Conservation (phyloP, 257 asterid genomes). For the Coffea eugenioides region DNA sequence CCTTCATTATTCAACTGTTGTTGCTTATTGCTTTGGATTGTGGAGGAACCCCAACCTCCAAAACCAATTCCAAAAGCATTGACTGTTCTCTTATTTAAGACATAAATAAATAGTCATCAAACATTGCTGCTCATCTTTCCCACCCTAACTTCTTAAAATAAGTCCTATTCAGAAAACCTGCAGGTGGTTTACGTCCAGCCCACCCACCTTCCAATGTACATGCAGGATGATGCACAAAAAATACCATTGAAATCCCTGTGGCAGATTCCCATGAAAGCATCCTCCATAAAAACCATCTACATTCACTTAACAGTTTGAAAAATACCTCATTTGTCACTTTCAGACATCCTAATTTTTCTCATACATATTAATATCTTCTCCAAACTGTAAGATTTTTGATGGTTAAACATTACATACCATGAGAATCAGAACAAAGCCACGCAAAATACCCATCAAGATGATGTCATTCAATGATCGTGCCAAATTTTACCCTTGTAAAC, state of each 20-base stretch:
- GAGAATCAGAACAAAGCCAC: background rate
- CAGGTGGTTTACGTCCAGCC: background rate
- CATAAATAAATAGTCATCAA: background rate
- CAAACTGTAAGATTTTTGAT: background rate
- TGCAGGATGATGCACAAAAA: background rate
- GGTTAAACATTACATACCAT: background rate
- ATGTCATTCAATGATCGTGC: background rate
- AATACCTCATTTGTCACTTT: background rate
- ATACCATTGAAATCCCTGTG: background rate
- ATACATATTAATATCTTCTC: background rate
- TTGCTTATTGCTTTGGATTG: background rate
- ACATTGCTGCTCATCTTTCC: too few species aligned
- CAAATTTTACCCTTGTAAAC: background rate
- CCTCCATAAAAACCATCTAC: background rate
- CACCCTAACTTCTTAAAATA: background rate
- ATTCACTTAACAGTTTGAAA: background rate
- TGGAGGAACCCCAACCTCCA: background rate
- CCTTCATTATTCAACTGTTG: background rate
- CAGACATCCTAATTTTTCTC: background rate
- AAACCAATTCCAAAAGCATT: background rate
- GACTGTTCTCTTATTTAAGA: background rate
- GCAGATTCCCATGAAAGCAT: background rate
- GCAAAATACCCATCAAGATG: background rate
- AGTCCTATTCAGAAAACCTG: background rate
- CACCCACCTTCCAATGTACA: background rate